A percentile compares a stretch with the other conserved stretches of the same genome.
These are phyloP conservation scores for Botryotinia narcissicola DNA, from an alignment of 2,329 filamentous ascomycete species.

Conservation along the genomic window DNA sequence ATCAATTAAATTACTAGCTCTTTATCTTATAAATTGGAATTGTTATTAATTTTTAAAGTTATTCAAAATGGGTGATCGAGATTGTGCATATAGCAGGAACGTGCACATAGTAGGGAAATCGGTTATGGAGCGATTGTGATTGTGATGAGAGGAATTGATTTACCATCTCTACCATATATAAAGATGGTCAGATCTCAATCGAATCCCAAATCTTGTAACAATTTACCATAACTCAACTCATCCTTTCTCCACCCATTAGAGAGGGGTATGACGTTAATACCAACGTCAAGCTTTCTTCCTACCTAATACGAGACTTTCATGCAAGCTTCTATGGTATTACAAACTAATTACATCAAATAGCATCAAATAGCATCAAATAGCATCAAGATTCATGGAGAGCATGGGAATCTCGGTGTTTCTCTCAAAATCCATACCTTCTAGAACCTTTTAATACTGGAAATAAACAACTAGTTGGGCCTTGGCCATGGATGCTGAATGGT, in stretches of 20 bases:
- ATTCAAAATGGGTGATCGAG: too few species aligned
- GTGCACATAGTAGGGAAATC: too few species aligned
- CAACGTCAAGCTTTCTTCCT: background rate
- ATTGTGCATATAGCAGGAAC: too few species aligned
- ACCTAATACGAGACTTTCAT: background rate
- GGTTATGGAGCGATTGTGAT: background rate
- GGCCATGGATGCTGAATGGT: background rate
- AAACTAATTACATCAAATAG: background rate
- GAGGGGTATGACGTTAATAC: background rate
- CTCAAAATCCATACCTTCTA: background rate
- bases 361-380: background rate
- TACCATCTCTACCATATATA: background rate
- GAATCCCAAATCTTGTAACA: background rate
- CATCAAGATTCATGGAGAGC: background rate
- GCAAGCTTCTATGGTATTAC: background rate
- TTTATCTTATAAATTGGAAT: too few species aligned
- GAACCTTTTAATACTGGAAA: background rate
- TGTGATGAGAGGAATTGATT: background rate
- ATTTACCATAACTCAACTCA: background rate
- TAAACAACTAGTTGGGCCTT: background rate
- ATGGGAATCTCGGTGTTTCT: background rate
- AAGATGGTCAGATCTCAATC: background rate
- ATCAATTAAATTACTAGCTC: too few species aligned
- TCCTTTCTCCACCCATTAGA: background rate
- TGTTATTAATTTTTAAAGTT: too few species aligned